A percentile compares a stretch with the other conserved stretches of the same genome.
These are phyloP conservation scores for Penicillium frequentans DNA, from an alignment of 2,329 filamentous ascomycete genomes.

Conservation along the genomic window DNA sequence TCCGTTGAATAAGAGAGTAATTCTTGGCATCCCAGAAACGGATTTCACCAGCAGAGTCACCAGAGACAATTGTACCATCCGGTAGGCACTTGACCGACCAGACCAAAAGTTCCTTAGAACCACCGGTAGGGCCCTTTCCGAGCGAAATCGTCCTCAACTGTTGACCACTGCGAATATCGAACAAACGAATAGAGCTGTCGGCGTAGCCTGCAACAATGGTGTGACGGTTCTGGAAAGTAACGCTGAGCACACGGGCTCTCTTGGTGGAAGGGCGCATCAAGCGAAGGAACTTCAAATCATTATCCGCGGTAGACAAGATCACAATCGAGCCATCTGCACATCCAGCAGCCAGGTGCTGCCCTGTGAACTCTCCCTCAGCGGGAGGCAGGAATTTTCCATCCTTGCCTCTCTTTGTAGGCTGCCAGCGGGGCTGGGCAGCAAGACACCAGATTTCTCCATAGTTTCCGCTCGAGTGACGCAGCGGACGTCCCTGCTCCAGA, in stretches of 20 bases:
- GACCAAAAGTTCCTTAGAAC: conserved; percentile 81
- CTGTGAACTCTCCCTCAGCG: conserved; percentile 41
- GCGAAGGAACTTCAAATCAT: conserved; percentile 76
- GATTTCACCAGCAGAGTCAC: conserved; percentile 90
- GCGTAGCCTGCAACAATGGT: conserved; percentile 87
- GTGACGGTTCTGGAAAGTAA: conserved; percentile 83
- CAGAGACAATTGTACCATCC: conserved; percentile 87
- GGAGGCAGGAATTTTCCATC: conserved; percentile 36
- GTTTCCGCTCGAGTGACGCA: conserved; percentile 83
- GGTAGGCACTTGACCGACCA: conserved; percentile 90
- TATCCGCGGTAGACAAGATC: conserved; percentile 80
- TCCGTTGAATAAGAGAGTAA: conserved; percentile 81
- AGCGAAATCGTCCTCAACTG: conserved; percentile 80
- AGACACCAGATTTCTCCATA: conserved; percentile 98
- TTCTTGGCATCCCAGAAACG: conserved; percentile 93
- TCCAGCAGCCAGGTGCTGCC: conserved; percentile 74
- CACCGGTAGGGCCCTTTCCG: conserved; percentile 73
- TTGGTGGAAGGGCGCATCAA: conserved; percentile 77
- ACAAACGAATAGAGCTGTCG: conserved; percentile 92
- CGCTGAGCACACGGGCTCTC: conserved; percentile 84
- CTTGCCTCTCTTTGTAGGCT: conserved; percentile 37
- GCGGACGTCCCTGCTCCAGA: conserved; percentile 72
- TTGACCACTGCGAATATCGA: conserved; percentile 77
- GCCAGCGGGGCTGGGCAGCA: conserved; percentile 72
- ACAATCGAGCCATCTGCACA: conserved; percentile 90